These are phyloP conservation scores for Sclerotiophoma versabilis DNA, from an alignment of 2,329 filamentous ascomycete species.

Conservation along the genomic window DNA sequence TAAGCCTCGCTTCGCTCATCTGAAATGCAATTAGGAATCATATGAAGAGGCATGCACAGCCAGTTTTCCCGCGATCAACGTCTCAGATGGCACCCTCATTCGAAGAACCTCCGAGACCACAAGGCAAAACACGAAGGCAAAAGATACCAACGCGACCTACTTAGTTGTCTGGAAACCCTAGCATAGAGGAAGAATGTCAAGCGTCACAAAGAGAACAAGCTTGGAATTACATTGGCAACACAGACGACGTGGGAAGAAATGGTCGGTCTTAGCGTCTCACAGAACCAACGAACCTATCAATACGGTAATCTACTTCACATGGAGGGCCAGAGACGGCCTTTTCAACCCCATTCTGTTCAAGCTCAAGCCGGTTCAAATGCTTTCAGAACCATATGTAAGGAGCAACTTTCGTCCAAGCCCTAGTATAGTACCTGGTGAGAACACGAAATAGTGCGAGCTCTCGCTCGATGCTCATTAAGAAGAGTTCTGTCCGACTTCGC, in stretches of 20 bases:
- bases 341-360: no score
- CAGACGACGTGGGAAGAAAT: background rate
- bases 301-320: no score
- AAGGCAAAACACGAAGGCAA: slow-evolving; percentile 3
- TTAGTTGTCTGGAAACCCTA: slow-evolving; percentile 3
- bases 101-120: slow-evolving; percentile 15
- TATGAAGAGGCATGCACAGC: background rate
- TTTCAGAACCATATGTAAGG: no score
- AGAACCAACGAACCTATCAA: background rate
- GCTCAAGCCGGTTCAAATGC: no score
- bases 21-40: background rate
- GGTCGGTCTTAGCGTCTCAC: background rate
- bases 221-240: background rate
- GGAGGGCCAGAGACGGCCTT: no score
- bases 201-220: slow-evolving; percentile 10
- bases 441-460: no score
- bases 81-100: slow-evolving; percentile 1
- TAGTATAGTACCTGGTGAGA: no score
- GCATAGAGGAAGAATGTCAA: slow-evolving; percentile 19
- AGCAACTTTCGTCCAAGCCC: no score
- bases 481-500: no score
- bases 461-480: no score
- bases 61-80: slow-evolving; percentile 1
- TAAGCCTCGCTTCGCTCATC: no score
- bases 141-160: slow-evolving; percentile 8